These are phyloP conservation scores for Fusarium algeriense DNA, from an alignment of 2,329 filamentous ascomycete species.

Conservation along the genomic window DNA sequence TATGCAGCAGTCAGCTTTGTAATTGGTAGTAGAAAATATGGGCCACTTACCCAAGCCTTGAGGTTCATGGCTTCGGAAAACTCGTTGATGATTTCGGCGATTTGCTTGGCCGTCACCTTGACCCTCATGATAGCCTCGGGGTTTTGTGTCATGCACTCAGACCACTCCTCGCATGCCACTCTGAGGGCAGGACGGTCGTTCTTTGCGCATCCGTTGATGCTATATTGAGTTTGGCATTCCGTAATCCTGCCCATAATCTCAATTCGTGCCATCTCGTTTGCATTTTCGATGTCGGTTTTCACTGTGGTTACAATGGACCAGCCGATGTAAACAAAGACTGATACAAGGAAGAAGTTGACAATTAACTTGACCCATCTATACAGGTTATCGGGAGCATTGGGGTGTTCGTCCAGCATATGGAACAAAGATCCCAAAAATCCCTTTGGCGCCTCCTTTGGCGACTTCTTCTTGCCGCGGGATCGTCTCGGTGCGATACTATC, in stretches of 20 bases:
- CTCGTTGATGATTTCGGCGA: conserved; percentile 92
- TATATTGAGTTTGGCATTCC: conserved; percentile 78
- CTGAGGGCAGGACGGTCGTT: conserved; percentile 79
- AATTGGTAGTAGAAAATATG: neutral
- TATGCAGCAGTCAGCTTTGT: conserved; percentile 45
- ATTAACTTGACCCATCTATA: conserved; percentile 70
- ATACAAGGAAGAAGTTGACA: conserved; percentile 73
- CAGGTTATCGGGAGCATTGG: conserved; percentile 69
- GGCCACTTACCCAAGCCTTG: conserved; percentile 71
- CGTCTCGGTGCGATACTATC: conserved; percentile 43
- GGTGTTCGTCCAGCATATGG: conserved; percentile 67
- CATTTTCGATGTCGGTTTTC: conserved; percentile 79
- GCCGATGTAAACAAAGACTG: conserved; percentile 71
- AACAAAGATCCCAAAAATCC: conserved; percentile 60
- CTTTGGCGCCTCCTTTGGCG: conserved; percentile 27
- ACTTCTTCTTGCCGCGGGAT: conserved; percentile 44
- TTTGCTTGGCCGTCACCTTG: conserved; percentile 85
- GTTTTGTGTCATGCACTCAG: conserved; percentile 87
- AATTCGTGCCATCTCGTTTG: conserved; percentile 75
- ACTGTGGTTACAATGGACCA: conserved; percentile 78
- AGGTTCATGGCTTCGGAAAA: conserved; percentile 92
- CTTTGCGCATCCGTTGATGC: conserved; percentile 78
- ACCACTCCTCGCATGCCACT: conserved; percentile 82
- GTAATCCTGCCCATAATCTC: conserved; percentile 79
- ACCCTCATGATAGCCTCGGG: conserved; percentile 82